Percentiles rank a stretch among this genome's conserved stretches.
Evolutionary conservation across 2,329 filamentous ascomycete species (phyloP).

Genomic region (Sarocladium brachiariae): DNA sequence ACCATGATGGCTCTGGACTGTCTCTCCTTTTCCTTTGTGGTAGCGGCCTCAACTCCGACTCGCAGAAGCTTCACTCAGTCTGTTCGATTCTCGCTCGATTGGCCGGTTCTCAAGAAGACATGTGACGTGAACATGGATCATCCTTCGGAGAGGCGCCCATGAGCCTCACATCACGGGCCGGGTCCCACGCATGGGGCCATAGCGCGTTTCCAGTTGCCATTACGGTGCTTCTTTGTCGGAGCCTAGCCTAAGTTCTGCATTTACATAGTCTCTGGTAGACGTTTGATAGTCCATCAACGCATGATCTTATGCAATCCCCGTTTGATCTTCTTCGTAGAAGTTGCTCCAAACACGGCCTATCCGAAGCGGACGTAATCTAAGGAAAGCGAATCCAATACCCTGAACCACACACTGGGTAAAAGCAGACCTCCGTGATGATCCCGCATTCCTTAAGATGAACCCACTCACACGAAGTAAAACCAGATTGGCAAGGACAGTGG

Average conservation of each 20-base stretch:
- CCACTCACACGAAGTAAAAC: slow-evolving; percentile 7
- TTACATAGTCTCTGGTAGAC: too few relatives aligned
- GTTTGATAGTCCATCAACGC: too few relatives aligned
- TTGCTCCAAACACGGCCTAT: too few relatives aligned
- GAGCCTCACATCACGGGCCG: slow-evolving; percentile 1
- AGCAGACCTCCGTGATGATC: too few relatives aligned
- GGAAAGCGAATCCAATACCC: too few relatives aligned
- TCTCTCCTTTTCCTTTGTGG: too few relatives aligned
- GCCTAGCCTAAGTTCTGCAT: too few relatives aligned
- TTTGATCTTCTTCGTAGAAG: too few relatives aligned
- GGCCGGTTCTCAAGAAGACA: neutral
- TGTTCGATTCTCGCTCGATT: neutral
- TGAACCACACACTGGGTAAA: too few relatives aligned
- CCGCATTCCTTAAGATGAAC: slow-evolving; percentile 5
- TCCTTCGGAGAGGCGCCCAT: neutral
- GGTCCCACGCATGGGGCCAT: neutral
- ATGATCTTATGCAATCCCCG: too few relatives aligned
- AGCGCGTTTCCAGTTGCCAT: slow-evolving; percentile 4
- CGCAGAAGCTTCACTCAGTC: neutral
- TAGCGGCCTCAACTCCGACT: neutral
- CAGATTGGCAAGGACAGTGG: neutral
- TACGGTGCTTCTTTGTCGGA: neutral
- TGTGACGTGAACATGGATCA: slow-evolving; percentile 1
- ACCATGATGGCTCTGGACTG: neutral
- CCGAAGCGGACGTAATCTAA: too few relatives aligned